Conservation (phyloP, 2,329 filamentous ascomycete genomes). For the Calonectria pteridis region DNA sequence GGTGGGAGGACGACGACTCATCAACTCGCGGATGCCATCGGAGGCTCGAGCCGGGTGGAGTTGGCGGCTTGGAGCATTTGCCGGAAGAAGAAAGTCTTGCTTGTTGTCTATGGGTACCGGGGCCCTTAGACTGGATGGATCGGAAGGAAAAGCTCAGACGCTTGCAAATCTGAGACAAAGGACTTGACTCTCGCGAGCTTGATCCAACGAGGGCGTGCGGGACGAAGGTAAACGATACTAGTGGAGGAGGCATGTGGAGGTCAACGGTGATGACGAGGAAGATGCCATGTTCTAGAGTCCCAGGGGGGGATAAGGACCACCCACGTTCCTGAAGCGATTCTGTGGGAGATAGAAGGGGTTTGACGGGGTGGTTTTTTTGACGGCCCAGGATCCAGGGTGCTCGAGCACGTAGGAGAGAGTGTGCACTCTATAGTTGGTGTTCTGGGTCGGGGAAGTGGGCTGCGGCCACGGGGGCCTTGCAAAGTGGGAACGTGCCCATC, state of each 20-base stretch:
- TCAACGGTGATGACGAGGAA: not conserved
- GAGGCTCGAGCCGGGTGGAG: slow-evolving; percentile 32
- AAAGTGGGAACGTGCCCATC: slow-evolving; percentile 2
- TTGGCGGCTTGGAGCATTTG: slow-evolving; percentile 17
- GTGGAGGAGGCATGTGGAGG: not conserved
- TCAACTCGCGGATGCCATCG: slow-evolving; percentile 19
- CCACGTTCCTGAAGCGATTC: slow-evolving; percentile 7
- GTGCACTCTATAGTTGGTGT: not conserved
- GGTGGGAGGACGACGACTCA: slow-evolving; percentile 5
- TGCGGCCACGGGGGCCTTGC: not conserved
- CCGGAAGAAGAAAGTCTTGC: slow-evolving; percentile 10
- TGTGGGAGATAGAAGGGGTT: slow-evolving; percentile 45
- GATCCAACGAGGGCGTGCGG: not conserved
- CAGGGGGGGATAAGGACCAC: not conserved
- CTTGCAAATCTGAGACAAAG: slow-evolving; percentile 36
- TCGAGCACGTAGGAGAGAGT: not conserved
- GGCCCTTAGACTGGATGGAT: slow-evolving; percentile 22
- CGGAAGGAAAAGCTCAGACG: slow-evolving; percentile 24
- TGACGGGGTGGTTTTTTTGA: slow-evolving; percentile 15
- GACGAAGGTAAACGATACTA: not conserved
- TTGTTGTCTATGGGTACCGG: not conserved
- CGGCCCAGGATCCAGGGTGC: slow-evolving; percentile 11
- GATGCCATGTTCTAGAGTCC: not conserved
- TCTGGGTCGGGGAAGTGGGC: not conserved
- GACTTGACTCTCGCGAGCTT: slow-evolving; percentile 11